Evolutionary conservation across 306 rosid genomes (phyloP).

Genomic region (Benincasa hispida): DNA sequence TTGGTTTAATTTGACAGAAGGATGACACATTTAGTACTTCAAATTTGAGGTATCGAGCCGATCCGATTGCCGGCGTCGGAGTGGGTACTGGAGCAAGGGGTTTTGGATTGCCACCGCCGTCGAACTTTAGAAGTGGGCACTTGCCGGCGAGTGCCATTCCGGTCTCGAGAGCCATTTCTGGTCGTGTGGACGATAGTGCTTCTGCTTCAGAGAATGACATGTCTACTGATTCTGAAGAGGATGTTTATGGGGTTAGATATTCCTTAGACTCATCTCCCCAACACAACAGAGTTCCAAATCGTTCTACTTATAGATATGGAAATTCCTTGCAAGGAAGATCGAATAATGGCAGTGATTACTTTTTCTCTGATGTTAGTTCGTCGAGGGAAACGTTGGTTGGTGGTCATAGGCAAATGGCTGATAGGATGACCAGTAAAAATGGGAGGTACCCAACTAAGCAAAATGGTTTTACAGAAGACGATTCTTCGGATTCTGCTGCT

Average conservation of each 20-base stretch:
- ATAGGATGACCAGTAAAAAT: slow-evolving; percentile 19
- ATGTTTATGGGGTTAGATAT: slow-evolving; percentile 53
- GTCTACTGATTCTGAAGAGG: slow-evolving; percentile 59
- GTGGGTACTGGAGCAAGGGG: slow-evolving; percentile 40
- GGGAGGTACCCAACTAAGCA: slow-evolving; percentile 33
- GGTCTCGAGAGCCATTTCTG: slow-evolving; percentile 20
- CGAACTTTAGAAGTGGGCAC: slow-evolving; percentile 89
- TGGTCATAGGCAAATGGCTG: slow-evolving; percentile 23
- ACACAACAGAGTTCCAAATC: slow-evolving; percentile 32
- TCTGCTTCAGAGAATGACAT: slow-evolving; percentile 59
- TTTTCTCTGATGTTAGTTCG: slow-evolving; percentile 80
- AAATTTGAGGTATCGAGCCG: slow-evolving; percentile 39
- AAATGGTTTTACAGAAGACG: slow-evolving; percentile 65
- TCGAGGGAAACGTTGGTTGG: slow-evolving; percentile 69
- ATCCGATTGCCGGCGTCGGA: slow-evolving; percentile 37
- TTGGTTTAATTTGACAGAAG: slow-evolving; percentile 22
- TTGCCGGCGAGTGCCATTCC: slow-evolving; percentile 60
- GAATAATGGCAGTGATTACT: slow-evolving; percentile 44
- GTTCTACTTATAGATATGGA: slow-evolving; percentile 25
- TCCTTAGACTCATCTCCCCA: slow-evolving; percentile 83
- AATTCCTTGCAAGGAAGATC: slow-evolving; percentile 24
- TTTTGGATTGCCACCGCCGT: slow-evolving; percentile 66
- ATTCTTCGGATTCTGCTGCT: slow-evolving; percentile 75
- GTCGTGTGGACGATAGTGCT: slow-evolving; percentile 32
- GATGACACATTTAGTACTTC: slow-evolving; percentile 31